Evolutionary conservation across 2,329 filamentous ascomycete genomes (phyloP).

Genomic region (Xylariaceae sp.): DNA sequence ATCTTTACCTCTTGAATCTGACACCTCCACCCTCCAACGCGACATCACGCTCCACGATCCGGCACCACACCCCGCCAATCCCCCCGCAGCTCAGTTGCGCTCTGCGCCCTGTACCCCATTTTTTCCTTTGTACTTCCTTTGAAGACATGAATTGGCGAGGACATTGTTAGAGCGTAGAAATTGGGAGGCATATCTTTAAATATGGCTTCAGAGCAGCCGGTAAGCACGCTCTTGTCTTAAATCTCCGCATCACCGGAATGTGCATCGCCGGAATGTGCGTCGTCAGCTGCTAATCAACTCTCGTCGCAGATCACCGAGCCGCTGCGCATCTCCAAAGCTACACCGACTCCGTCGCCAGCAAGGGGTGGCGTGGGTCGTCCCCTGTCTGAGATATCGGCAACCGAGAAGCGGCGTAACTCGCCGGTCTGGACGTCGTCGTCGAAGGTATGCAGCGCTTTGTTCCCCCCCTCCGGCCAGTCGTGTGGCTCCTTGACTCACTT

Average conservation of each 20-base stretch:
- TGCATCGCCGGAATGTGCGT: slow-evolving; percentile 13
- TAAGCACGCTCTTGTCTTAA: slow-evolving; percentile 24
- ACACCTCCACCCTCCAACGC: neutral
- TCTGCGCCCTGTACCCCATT: slow-evolving; percentile 4
- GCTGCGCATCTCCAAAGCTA: slow-evolving; percentile 72
- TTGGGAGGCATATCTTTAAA: slow-evolving; percentile 23
- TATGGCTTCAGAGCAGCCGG: slow-evolving; percentile 33
- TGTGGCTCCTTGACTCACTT: slow-evolving; percentile 19
- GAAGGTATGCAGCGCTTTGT: slow-evolving; percentile 54
- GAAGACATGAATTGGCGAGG: slow-evolving; percentile 27
- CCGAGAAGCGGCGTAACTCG: slow-evolving; percentile 83
- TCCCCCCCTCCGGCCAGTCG: slow-evolving; percentile 13
- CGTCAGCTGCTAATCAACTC: slow-evolving; percentile 2
- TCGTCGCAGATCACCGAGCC: slow-evolving; percentile 50
- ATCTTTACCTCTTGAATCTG: neutral
- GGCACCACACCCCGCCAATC: neutral
- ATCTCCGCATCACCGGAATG: neutral
- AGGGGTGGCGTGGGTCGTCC: slow-evolving; percentile 67
- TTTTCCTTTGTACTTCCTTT: slow-evolving; percentile 17
- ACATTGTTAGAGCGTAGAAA: slow-evolving; percentile 21
- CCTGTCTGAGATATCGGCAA: slow-evolving; percentile 82
- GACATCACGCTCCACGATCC: neutral
- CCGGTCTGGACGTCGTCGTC: slow-evolving; percentile 77
- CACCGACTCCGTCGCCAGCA: slow-evolving; percentile 54
- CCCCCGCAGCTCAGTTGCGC: slow-evolving; percentile 5